Conservation (phyloP, 257 asterid species). For the Gynochthodes officinalis region DNA sequence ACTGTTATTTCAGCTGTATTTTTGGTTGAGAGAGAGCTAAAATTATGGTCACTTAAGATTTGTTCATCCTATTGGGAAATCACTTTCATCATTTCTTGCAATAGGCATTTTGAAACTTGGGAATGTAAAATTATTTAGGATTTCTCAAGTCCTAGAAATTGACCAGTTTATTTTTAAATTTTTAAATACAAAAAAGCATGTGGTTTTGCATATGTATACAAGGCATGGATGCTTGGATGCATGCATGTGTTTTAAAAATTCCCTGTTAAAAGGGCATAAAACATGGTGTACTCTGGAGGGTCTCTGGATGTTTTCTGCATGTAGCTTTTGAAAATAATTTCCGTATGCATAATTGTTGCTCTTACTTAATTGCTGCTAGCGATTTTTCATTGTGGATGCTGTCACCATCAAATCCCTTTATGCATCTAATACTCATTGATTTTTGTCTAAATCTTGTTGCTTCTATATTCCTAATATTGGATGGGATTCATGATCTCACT, state of each 20-base stretch:
- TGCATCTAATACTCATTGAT: not conserved
- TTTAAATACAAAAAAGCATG: not conserved
- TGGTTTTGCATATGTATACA: not conserved
- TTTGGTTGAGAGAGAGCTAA: not conserved
- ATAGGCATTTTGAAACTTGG: not conserved
- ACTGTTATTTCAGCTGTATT: not conserved
- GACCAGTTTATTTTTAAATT: not conserved
- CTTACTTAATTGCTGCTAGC: not conserved
- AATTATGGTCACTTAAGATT: not conserved
- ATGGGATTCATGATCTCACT: not conserved
- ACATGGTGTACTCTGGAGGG: not conserved
- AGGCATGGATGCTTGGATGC: not conserved
- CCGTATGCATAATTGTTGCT: not conserved
- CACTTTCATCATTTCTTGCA: not conserved
- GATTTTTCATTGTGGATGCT: not conserved
- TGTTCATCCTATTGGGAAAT: not conserved
- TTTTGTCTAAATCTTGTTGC: not conserved
- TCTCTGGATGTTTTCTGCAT: not conserved
- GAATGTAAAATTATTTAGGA: not conserved
- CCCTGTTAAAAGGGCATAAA: not conserved
- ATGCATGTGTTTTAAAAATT: not conserved
- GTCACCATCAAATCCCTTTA: not conserved
- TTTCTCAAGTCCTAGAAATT: not conserved
- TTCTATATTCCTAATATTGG: not conserved
- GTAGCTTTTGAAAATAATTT: not conserved